Evolutionary conservation across 495 filamentous ascomycete species (phyloP).

Genomic region (Xylaria acuta): DNA sequence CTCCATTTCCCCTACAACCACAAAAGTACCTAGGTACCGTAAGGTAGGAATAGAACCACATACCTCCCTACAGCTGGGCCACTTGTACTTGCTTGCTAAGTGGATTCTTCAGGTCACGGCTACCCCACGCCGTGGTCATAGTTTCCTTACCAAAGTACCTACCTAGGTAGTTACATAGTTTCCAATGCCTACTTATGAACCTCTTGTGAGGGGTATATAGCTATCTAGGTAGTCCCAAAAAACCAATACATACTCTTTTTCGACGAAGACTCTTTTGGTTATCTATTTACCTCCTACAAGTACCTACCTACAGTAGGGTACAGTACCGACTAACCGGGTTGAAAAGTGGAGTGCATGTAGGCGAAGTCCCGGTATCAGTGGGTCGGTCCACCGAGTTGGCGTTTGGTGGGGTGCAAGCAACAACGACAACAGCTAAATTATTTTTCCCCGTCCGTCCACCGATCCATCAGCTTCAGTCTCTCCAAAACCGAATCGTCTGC

Average conservation of each 20-base stretch:
- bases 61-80: background rate
- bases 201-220: too few species aligned
- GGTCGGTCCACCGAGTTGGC: background rate
- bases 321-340: background rate
- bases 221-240: too few species aligned
- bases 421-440: background rate
- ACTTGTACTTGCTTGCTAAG: too few species aligned
- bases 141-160: too few species aligned
- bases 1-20: background rate
- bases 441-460: background rate
- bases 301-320: too few species aligned
- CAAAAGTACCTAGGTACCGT: background rate
- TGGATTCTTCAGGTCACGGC: too few species aligned
- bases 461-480: slow-evolving; percentile 7
- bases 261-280: too few species aligned
- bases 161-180: too few species aligned
- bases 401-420: slow-evolving; percentile 20
- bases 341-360: background rate
- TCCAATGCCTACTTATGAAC: too few species aligned
- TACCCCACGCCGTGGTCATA: too few species aligned
- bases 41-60: background rate
- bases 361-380: background rate
- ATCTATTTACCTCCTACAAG: too few species aligned
- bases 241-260: too few species aligned
- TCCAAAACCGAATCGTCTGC: background rate